A percentile compares a stretch with the other conserved stretches of the same genome.
Conservation (phyloP, 139 green algal species). For the Chlorella vulgaris region DNA sequence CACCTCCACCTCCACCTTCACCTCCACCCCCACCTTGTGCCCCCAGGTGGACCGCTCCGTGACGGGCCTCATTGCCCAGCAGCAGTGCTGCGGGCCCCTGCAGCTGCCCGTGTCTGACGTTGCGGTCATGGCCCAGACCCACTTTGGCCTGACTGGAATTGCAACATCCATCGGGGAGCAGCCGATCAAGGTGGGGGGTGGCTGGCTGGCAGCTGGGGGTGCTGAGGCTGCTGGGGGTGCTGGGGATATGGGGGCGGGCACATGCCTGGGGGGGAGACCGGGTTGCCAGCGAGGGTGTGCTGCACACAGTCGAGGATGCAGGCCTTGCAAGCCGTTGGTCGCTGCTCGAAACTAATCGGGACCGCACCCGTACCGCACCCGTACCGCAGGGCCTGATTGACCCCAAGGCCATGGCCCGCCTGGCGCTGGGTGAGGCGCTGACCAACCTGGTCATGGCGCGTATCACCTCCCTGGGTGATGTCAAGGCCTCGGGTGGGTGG, state of each 20-base stretch:
- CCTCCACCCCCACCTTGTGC: too few species aligned
- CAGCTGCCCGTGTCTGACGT: constrained; percentile 89
- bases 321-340: too few species aligned
- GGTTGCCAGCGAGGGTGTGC: too few species aligned
- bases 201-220: background rate
- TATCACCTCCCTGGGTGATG: constrained; percentile 79
- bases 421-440: constrained; percentile 93
- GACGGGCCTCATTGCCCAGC: constrained; percentile 92
- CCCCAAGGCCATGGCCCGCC: constrained; percentile 91
- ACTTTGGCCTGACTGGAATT: constrained; percentile 74
- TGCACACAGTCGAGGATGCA: too few species aligned
- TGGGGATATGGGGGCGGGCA: too few species aligned
- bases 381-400: constrained; percentile 96
- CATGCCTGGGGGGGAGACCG: too few species aligned
- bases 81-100: constrained; percentile 96
- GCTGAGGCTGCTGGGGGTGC: background rate
- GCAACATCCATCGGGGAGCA: constrained; percentile 96
- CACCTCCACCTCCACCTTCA: too few species aligned
- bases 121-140: constrained; percentile 89
- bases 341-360: too few species aligned
- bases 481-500: constrained; percentile 76
- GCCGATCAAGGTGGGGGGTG: constrained; percentile 12
- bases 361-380: too few species aligned
- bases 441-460: constrained; percentile 93
- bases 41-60: constrained; percentile 24